Evolutionary conservation across 2,329 filamentous ascomycete species (phyloP), one percentile per base, ranked within the genome.

Genomic region (Balansia obtecta): DNA sequence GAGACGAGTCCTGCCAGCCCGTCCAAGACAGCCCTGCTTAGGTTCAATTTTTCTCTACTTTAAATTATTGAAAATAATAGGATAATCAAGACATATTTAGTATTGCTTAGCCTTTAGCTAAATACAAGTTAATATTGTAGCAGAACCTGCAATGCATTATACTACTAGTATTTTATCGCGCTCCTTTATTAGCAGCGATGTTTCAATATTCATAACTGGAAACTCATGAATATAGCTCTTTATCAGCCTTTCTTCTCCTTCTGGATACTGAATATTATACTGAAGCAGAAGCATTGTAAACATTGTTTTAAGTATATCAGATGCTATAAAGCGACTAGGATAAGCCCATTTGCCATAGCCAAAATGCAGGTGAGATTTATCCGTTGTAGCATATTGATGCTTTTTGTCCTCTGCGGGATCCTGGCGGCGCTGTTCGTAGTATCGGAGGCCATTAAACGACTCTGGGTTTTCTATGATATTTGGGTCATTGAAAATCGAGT

Each of bases 301-400:
- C 5, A 52, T 44, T 50, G 50, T 49, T 43, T 54, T 54, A 27
- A 54, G 48, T 27, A 49, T 47, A 34, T 52, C 53, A 27, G 53
- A 54, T 1, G 53, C 50, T 16, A 54, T 45, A 45, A 54, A 54
- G 45, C 53, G 50, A n/a, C 53, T 50, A 15, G 53, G 53, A 40
- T 50, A 54, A 0, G 53, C 51, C 50, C 50, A 54, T 1, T 46
- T 46, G 42, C 53, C 53, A 30, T 54, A 54, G 2, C 53, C 53
- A 46, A 54, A 54, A 45, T 54, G 50, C 40, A 54, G 41, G 43
- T 54, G 53, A 27, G 41, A 40, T 18, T 52, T 52, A 43, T 54
- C 53, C 27, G 50, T 42, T 12, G 53, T 52, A n/a, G 45, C 53
- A 44, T 52, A 51, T 50, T 54, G 53, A 43, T 54, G 53, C 15